Evolutionary conservation across 495 filamentous ascomycete species (phyloP).

Genomic region (Parmelia sp.): DNA sequence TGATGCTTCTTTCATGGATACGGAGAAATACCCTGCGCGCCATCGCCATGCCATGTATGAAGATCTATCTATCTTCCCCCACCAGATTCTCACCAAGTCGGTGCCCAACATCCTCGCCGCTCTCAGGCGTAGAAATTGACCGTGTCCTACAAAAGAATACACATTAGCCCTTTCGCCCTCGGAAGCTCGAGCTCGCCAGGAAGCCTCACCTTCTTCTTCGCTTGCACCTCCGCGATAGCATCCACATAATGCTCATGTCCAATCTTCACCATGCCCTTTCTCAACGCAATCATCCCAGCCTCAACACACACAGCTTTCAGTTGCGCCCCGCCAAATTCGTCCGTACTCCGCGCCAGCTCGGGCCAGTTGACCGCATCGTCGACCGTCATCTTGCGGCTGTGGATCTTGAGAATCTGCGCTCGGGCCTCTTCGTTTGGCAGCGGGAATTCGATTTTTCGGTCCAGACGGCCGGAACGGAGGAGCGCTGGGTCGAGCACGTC

Average conservation of each 20-base stretch:
- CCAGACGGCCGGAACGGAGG: conserved; percentile 86
- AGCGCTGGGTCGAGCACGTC: conserved; percentile 95
- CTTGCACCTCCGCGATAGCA: conserved; percentile 93
- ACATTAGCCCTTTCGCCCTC: background rate
- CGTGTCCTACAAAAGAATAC: conserved; percentile 45
- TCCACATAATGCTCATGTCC: conserved; percentile 98
- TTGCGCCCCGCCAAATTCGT: conserved; percentile 97
- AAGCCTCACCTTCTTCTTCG: conserved; percentile 73
- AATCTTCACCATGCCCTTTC: conserved; percentile 88
- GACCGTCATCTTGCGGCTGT: conserved; percentile 97
- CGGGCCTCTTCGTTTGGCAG: conserved; percentile 98
- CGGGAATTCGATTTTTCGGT: conserved; percentile 99
- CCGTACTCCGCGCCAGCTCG: conserved; percentile 92
- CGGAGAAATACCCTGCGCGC: conserved; percentile 2
- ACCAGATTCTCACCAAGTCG: background rate
- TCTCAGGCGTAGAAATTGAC: conserved; percentile 29
- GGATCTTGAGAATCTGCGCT: conserved; percentile 94
- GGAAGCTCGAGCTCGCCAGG: background rate
- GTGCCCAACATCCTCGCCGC: background rate
- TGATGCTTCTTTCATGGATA: background rate
- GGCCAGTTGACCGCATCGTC: conserved; percentile 92
- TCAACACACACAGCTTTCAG: conserved; percentile 98
- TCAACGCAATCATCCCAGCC: conserved; percentile 96
- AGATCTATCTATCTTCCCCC: background rate
- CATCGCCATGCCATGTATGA: conserved; percentile 15